Evolutionary conservation across 345 rosid genomes (phyloP).

Genomic region (Eucalyptus sp.): DNA sequence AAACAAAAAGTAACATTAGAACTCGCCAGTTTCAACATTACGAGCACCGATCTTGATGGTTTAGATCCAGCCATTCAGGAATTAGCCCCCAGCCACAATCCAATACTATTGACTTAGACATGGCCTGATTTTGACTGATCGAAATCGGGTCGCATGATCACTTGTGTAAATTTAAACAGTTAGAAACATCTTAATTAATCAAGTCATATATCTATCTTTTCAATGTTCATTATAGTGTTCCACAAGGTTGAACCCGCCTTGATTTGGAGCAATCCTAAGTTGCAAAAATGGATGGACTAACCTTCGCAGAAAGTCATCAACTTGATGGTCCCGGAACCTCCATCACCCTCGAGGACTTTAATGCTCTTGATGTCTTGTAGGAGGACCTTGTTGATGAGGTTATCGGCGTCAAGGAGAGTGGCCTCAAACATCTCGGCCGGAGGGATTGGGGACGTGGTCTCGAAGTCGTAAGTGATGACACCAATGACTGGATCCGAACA

Average conservation of each 20-base stretch:
- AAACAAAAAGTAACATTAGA: no score
- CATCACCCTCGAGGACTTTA: constrained; percentile 18
- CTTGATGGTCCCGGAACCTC: background rate
- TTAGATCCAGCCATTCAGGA: no score
- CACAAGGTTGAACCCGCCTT: background rate
- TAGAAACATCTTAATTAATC: no score
- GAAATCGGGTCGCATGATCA: no score
- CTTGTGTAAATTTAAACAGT: no score
- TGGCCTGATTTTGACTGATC: no score
- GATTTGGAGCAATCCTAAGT: background rate
- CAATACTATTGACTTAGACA: no score
- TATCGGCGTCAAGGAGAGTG: background rate
- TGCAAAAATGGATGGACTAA: background rate
- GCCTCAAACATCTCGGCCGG: constrained; percentile 1
- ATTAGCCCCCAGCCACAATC: no score
- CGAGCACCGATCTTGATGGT: no score
- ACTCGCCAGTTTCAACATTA: no score
- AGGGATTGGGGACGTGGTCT: background rate
- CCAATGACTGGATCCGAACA: background rate
- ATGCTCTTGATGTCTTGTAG: constrained; percentile 20
- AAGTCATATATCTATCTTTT: no score
- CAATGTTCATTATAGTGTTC: background rate
- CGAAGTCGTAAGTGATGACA: background rate
- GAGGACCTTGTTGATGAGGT: constrained; percentile 10
- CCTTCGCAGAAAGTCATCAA: constrained; percentile 2